Percentiles rank a stretch among this genome's conserved stretches.
Evolutionary conservation across 2,329 filamentous ascomycete species (phyloP).

Genomic region (Aspergillus brunneoviolaceus): DNA sequence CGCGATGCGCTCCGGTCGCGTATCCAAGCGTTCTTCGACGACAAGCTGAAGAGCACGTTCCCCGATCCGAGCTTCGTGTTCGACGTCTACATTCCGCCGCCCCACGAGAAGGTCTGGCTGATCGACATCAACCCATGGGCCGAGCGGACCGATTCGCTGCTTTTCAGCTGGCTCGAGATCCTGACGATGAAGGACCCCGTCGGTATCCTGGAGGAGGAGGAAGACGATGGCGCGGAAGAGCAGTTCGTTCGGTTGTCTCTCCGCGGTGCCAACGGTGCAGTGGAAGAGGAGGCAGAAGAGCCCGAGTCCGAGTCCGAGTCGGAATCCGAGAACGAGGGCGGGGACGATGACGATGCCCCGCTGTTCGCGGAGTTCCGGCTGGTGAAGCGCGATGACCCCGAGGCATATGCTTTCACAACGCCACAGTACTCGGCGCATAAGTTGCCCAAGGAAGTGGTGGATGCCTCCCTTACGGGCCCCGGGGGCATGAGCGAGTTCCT

Average conservation of each 20-base stretch:
- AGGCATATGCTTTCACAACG: constrained; percentile 81
- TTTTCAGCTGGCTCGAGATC: constrained; percentile 89
- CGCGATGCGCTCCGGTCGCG: constrained; percentile 64
- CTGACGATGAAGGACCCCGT: constrained; percentile 61
- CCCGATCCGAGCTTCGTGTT: constrained; percentile 83
- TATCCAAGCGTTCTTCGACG: constrained; percentile 74
- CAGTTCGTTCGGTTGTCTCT: constrained; percentile 39
- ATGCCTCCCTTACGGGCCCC: constrained; percentile 64
- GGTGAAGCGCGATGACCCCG: constrained; percentile 79
- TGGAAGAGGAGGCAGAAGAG: constrained; percentile 19
- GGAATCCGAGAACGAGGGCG: constrained; percentile 43
- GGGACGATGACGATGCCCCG: constrained; percentile 38
- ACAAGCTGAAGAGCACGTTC: constrained; percentile 72
- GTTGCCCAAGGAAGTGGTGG: constrained; percentile 86
- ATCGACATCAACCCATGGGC: constrained; percentile 98
- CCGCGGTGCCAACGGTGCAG: constrained; percentile 18
- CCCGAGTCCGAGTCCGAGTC: constrained; percentile 30
- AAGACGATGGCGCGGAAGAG: constrained; percentile 31
- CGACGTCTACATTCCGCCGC: constrained; percentile 82
- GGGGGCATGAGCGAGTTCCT: constrained; percentile 80
- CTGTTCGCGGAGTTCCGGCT: constrained; percentile 77
- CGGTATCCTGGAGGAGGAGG: constrained; percentile 37
- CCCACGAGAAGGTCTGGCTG: constrained; percentile 74
- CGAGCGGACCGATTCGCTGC: constrained; percentile 77
- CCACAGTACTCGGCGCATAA: constrained; percentile 94